Conservation (phyloP, 2,329 filamentous ascomycete genomes). For the Ophiocordyceps australis region DNA sequence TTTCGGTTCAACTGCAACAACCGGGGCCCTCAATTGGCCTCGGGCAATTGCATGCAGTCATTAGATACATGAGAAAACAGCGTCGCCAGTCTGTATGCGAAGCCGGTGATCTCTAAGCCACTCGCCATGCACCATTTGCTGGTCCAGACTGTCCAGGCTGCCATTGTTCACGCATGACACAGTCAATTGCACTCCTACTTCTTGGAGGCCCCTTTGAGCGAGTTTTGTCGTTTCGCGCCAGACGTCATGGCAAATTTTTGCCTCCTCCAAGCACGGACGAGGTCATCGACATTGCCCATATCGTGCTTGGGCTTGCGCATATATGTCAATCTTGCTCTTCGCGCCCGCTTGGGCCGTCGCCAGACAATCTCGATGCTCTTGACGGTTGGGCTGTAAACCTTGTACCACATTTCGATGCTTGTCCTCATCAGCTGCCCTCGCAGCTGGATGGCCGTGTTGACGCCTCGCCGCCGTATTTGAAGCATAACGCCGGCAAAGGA, state of each 20-base stretch:
- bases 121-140: too few species aligned
- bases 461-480: slow-evolving; percentile 69
- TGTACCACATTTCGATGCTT: slow-evolving; percentile 94
- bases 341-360: slow-evolving; percentile 64
- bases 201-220: too few species aligned
- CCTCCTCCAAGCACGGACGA: slow-evolving; percentile 40
- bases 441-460: slow-evolving; percentile 76
- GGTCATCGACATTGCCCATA: slow-evolving; percentile 65
- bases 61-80: too few species aligned
- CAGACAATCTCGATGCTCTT: slow-evolving; percentile 88
- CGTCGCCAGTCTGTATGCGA: too few species aligned
- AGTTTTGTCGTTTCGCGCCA: too few species aligned
- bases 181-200: too few species aligned
- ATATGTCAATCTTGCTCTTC: slow-evolving; percentile 76
- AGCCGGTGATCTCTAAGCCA: too few species aligned
- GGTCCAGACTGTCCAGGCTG: too few species aligned
- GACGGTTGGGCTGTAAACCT: slow-evolving; percentile 81
- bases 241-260: slow-evolving; percentile 21
- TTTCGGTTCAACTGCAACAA: too few species aligned
- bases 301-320: slow-evolving; percentile 82
- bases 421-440: slow-evolving; percentile 74
- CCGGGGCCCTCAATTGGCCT: too few species aligned
- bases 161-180: too few species aligned
- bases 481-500: slow-evolving; percentile 82
- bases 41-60: too few species aligned